A percentile compares a stretch with the other conserved stretches of the same genome.
Conservation (phyloP, 306 rosid species). For the Mimosa pudica region DNA sequence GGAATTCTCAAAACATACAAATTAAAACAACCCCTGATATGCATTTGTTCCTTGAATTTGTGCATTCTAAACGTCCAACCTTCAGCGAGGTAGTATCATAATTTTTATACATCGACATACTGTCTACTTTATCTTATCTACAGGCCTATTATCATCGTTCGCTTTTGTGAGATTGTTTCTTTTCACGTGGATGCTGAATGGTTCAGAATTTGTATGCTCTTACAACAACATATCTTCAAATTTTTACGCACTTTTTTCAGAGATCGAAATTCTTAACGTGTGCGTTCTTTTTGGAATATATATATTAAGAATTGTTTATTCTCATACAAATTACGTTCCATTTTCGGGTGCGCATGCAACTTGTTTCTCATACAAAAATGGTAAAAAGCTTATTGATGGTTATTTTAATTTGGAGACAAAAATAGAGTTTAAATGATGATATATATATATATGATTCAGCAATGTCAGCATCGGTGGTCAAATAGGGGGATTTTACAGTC, state of each 20-base stretch:
- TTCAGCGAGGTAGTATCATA: too few relatives aligned
- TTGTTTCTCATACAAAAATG: not conserved
- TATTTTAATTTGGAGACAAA: too few relatives aligned
- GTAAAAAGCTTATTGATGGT: too few relatives aligned
- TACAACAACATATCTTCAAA: not conserved
- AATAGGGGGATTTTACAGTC: too few relatives aligned
- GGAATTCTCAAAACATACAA: too few relatives aligned
- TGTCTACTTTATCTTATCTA: not conserved
- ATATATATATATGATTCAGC: too few relatives aligned
- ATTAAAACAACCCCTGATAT: too few relatives aligned
- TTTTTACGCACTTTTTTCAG: not conserved
- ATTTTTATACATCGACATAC: not conserved
- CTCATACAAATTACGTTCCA: not conserved
- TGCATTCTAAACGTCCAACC: too few relatives aligned
- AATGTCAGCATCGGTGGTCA: too few relatives aligned
- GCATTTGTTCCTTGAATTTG: too few relatives aligned
- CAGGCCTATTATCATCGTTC: not conserved
- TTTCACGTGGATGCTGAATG: constrained; percentile 8
- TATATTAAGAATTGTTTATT: not conserved
- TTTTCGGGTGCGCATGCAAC: not conserved
- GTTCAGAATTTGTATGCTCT: not conserved
- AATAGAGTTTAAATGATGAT: too few relatives aligned
- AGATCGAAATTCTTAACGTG: constrained; percentile 22
- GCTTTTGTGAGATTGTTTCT: not conserved
- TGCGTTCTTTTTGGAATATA: not conserved